phyloP scores from a whole-genome alignment of 1,284 basidiomycete genomes.

The Sporisorium reilianum region DNA sequence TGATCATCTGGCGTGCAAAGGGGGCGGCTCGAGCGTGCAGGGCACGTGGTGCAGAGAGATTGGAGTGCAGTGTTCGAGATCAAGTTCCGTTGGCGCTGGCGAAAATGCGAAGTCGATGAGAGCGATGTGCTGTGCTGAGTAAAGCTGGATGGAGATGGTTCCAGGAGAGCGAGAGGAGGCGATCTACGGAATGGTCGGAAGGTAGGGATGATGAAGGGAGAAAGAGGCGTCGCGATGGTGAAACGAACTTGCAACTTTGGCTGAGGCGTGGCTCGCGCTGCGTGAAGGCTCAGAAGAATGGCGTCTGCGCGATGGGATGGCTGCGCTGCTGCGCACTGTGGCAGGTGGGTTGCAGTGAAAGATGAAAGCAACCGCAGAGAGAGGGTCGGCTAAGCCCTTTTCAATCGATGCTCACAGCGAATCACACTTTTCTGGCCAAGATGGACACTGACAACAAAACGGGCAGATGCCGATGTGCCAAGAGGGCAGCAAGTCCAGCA shows the following conservation, averaged over 20 bases:
- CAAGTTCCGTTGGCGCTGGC: too few species aligned
- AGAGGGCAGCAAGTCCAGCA: background rate
- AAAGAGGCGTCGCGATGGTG: too few species aligned
- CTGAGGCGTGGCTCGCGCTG: background rate
- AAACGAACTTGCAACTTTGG: background rate
- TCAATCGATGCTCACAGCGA: background rate
- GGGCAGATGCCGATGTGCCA: background rate
- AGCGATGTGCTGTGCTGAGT: too few species aligned
- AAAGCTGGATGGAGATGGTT: too few species aligned
- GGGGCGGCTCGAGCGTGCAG: background rate
- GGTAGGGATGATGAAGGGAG: too few species aligned
- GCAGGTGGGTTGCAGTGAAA: slow-evolving; percentile 8
- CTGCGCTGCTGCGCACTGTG: background rate
- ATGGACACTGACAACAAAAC: background rate
- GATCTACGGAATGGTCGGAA: too few species aligned
- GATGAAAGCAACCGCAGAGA: too few species aligned
- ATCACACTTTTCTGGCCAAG: background rate
- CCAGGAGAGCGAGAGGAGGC: too few species aligned
- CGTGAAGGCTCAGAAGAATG: background rate
- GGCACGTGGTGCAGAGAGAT: background rate
- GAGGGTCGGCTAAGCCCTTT: background rate
- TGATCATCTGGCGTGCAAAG: background rate
- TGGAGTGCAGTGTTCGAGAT: too few species aligned
- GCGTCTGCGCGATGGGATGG: background rate
- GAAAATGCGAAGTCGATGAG: too few species aligned